Evolutionary conservation across 2,329 filamentous ascomycete species (phyloP), one percentile per base, ranked within the genome.

Genomic region (Arthrobotrys musiformis): DNA sequence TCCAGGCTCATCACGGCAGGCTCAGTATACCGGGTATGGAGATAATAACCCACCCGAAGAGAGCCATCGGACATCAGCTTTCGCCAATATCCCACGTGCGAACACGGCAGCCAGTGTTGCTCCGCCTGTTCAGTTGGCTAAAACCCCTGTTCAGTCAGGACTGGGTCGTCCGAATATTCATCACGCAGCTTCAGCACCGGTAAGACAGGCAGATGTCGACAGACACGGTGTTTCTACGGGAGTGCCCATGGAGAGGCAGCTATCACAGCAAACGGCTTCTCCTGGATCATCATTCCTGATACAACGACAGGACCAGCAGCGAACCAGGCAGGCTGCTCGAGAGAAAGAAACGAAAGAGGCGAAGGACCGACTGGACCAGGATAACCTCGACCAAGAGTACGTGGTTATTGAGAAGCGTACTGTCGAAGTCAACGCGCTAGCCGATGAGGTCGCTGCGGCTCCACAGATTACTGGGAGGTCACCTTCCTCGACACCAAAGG

Each of bases 401-500:
- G 94, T 99, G 19, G 87, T 98, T 26, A 93, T 99, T 11, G 95
- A 99, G 85, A 97, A 97, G 85, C 90, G 91, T 79, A 92, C 93
- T 19, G 94, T 99, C 9, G 94, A 98, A 83, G 94, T 99, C 61
- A 98, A 99, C 83, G 95, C 95, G 1, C 91, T 99, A 81, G 95
- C 95, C 22, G 95, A 99, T 83, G 94, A 98, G 84, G 86, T 99
- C 82, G 94, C 93, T 50, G 92, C 93, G 63, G 94, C 92, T 81
- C 92, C 92, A 56, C 90, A 90, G 60, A 84, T 90, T 22, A 87
- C 88, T 79, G 84, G 84, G n/a, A 78, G 75, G 33, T 79, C 79
- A 4, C 78, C 79, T 46, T 64, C 76, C 13, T 77, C 80, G n/a
- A 79, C 72, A 11, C 77, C 79, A 37, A 77, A 79, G 24, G 78